These are phyloP conservation scores for Podospora fimiseda DNA, from an alignment of 495 filamentous ascomycete genomes.

Conservation along the genomic window DNA sequence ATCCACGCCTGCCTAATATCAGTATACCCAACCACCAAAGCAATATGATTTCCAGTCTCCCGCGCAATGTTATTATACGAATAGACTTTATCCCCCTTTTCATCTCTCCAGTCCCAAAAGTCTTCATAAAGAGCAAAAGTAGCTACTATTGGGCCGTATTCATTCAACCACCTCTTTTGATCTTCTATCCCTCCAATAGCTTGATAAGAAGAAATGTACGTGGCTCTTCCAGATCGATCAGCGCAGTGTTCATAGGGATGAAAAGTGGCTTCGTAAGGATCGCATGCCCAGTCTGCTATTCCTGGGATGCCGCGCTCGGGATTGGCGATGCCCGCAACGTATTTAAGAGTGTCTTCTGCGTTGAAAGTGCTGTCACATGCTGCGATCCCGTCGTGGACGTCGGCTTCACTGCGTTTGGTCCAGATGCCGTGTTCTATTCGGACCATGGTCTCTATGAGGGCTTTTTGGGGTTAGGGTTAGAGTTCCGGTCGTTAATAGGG, in stretches of 20 bases:
- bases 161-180: slow-evolving; percentile 19
- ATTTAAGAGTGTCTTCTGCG: slow-evolving; percentile 14
- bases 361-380: slow-evolving; percentile 14
- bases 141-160: slow-evolving; percentile 17
- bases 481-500: no score
- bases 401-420: slow-evolving; percentile 19
- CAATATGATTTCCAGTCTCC: slow-evolving; percentile 14
- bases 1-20: slow-evolving; percentile 17
- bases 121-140: slow-evolving; percentile 15
- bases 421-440: slow-evolving; percentile 21
- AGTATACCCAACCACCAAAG: slow-evolving; percentile 17
- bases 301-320: not conserved
- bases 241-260: slow-evolving; percentile 7
- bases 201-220: slow-evolving; percentile 6
- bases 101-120: slow-evolving; percentile 9
- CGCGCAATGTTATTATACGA: slow-evolving; percentile 5
- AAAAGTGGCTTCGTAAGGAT: slow-evolving; percentile 12
- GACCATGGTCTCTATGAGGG: slow-evolving; percentile 16
- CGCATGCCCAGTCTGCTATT: slow-evolving; percentile 17
- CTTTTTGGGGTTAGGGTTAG: no score
- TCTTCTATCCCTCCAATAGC: slow-evolving; percentile 15
- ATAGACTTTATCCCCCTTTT: not conserved
- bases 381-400: slow-evolving; percentile 15
- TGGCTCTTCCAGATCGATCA: slow-evolving; percentile 14
- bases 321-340: slow-evolving; percentile 6